Conservation (phyloP, 305 asterid species). For the Solanum hybrid region DNA sequence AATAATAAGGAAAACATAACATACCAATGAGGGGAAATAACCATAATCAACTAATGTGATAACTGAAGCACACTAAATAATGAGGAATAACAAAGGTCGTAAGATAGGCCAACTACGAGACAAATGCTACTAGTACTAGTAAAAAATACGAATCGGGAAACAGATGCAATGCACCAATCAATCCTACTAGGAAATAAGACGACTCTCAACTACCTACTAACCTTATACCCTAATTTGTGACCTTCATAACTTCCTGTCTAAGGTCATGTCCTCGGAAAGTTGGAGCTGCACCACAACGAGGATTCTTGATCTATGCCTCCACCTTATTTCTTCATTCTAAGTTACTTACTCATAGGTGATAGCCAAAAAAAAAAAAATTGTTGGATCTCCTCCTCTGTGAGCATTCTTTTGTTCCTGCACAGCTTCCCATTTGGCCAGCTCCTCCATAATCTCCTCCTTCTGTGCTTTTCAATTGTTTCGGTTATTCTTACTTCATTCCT, state of each 20-base stretch:
- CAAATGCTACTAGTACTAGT: neutral
- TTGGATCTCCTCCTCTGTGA: neutral
- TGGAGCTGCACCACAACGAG: neutral
- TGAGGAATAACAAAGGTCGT: neutral
- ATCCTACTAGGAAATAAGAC: neutral
- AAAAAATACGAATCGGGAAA: neutral
- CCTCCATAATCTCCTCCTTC: neutral
- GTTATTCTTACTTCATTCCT: neutral
- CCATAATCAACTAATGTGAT: neutral
- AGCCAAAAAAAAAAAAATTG: neutral
- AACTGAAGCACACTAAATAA: neutral
- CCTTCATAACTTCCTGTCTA: neutral
- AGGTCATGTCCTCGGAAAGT: neutral
- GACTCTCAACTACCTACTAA: neutral
- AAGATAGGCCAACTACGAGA: neutral
- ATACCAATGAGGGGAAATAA: neutral
- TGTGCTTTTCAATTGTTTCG: neutral
- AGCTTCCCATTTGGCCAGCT: neutral
- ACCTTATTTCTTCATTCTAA: neutral
- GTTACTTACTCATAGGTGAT: neutral
- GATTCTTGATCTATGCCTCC: neutral
- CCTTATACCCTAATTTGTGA: neutral
- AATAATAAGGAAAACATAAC: neutral
- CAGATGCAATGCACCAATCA: neutral
- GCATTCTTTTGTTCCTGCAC: neutral